Conservation (phyloP, 2,329 filamentous ascomycete species). For the Xylariaceae sp. region DNA sequence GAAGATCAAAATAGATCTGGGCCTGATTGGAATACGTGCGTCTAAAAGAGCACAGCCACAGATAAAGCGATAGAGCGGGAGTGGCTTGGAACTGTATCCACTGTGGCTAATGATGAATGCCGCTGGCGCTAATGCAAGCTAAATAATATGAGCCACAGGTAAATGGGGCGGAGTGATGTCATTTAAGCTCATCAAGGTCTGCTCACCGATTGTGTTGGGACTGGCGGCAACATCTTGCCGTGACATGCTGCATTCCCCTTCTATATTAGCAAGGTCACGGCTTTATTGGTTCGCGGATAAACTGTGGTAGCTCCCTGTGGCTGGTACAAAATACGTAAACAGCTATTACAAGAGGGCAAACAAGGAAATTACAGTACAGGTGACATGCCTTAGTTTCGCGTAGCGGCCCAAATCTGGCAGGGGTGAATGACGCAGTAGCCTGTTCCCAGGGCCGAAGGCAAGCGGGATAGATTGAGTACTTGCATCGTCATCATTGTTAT, state of each 20-base stretch:
- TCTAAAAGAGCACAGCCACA: constrained; percentile 3
- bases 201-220: constrained; percentile 15
- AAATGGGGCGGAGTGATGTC: too few species aligned
- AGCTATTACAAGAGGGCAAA: background rate
- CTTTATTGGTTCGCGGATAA: too few species aligned
- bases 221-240: constrained; percentile 7
- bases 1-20: too few species aligned
- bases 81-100: background rate
- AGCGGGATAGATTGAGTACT: constrained; percentile 8
- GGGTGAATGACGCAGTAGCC: constrained; percentile 25
- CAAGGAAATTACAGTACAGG: background rate
- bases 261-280: too few species aligned
- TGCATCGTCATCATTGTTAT: constrained; percentile 25
- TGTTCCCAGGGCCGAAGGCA: constrained; percentile 4
- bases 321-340: too few species aligned
- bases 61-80: background rate
- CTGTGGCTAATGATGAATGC: constrained; percentile 13
- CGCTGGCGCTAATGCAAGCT: constrained; percentile 15
- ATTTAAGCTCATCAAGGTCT: constrained; percentile 3
- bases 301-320: too few species aligned
- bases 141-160: background rate
- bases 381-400: background rate
- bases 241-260: too few species aligned
- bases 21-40: too few species aligned
- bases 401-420: background rate